Evolutionary conservation across 305 asterid species (phyloP).

Genomic region (Plantago coronopus): DNA sequence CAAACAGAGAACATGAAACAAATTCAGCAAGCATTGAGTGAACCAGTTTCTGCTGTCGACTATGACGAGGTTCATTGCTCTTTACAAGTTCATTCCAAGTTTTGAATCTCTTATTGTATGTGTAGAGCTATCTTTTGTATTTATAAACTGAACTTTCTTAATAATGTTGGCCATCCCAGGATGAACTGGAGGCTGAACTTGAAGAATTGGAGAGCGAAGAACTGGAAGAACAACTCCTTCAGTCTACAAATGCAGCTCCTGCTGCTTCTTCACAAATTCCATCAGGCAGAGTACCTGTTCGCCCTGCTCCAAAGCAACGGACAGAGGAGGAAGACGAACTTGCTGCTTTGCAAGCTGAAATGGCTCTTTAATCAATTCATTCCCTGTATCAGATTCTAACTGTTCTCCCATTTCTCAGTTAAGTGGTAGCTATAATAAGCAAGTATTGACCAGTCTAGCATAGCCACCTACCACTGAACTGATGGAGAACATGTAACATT

Average conservation of each 20-base stretch:
- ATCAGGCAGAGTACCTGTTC: conserved; percentile 37
- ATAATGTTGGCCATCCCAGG: conserved; percentile 30
- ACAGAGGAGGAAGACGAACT: conserved; percentile 59
- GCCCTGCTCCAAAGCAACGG: conserved; percentile 33
- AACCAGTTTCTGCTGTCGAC: conserved; percentile 61
- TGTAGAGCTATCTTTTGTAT: neutral
- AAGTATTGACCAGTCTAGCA: neutral
- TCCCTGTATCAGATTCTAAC: conserved; percentile 11
- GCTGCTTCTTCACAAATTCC: conserved; percentile 33
- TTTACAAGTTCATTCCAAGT: conserved; percentile 5
- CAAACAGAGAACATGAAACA: conserved; percentile 73
- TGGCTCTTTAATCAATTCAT: conserved; percentile 44
- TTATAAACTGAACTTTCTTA: neutral
- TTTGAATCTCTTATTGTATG: neutral
- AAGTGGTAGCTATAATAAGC: neutral
- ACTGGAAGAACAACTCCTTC: conserved; percentile 57
- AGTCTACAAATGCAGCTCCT: conserved; percentile 49
- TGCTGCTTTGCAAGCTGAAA: conserved; percentile 63
- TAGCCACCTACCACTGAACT: conserved; percentile 11
- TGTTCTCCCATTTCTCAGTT: neutral
- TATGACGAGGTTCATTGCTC: conserved; percentile 50
- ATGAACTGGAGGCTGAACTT: conserved; percentile 69
- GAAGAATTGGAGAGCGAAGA: conserved; percentile 69
- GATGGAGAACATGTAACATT: neutral
- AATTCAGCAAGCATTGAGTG: conserved; percentile 60